These are phyloP conservation scores for Erodium trifolium DNA, from an alignment of 441 rosid genomes.

Conservation along the genomic window DNA sequence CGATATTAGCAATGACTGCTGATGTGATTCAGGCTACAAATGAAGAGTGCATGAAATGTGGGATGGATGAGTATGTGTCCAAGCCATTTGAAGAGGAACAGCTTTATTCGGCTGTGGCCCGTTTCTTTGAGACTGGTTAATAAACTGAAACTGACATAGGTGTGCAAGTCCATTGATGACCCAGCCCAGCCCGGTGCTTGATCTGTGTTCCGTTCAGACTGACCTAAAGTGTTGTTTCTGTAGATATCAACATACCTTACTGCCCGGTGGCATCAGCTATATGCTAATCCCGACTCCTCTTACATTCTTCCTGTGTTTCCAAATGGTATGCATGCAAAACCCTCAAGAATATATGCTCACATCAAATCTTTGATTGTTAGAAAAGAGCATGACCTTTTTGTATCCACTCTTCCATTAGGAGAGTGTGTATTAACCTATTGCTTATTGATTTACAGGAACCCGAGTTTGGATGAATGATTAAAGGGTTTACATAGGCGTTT, in stretches of 20 bases:
- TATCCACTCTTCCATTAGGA: background rate
- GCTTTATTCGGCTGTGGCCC: conserved; percentile 74
- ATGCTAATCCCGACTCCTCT: conserved; percentile 1
- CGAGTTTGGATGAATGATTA: conserved; percentile 15
- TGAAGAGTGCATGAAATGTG: conserved; percentile 67
- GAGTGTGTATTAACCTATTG: conserved; percentile 3
- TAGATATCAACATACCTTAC: background rate
- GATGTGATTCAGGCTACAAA: conserved; percentile 80
- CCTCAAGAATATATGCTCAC: too few relatives aligned
- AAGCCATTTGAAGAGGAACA: conserved; percentile 85
- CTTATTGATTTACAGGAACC: conserved; percentile 7
- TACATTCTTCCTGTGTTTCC: conserved; percentile 12
- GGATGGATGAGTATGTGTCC: conserved; percentile 83
- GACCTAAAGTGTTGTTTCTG: conserved; percentile 7
- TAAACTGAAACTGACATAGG: conserved; percentile 12
- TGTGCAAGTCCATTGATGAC: conserved; percentile 10
- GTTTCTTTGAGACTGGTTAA: conserved; percentile 49
- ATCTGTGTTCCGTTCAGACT: conserved; percentile 15
- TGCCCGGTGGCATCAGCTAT: background rate
- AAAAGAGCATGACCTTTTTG: too few relatives aligned
- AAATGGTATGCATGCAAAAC: conserved; percentile 15
- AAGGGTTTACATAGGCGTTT: conserved; percentile 11
- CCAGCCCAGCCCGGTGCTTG: conserved; percentile 14
- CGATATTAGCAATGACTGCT: conserved; percentile 94
- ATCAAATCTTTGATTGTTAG: too few relatives aligned